Conservation (phyloP, 2,329 filamentous ascomycete species). For the Annulohypoxylon truncatum region DNA sequence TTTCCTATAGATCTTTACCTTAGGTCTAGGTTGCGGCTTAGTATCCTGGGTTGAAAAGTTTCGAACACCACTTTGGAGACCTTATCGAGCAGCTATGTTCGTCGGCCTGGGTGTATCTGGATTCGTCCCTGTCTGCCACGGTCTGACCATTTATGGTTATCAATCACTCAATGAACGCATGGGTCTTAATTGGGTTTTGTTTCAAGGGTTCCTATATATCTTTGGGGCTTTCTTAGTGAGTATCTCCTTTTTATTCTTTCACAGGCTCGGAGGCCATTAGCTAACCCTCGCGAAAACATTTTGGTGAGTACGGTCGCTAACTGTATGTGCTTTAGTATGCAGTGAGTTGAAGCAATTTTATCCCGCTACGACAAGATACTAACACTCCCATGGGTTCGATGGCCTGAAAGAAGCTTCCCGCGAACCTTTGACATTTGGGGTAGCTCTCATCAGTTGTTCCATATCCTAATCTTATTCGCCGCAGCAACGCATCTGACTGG, state of each 20-base stretch:
- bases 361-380: conserved; percentile 28
- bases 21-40: conserved; percentile 79
- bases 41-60: conserved; percentile 87
- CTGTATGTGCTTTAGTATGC: conserved; percentile 68
- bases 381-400: conserved; percentile 66
- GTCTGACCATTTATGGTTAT: conserved; percentile 74
- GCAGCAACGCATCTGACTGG: conserved; percentile 84
- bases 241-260: not conserved
- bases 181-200: conserved; percentile 81
- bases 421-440: conserved; percentile 91
- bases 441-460: conserved; percentile 96
- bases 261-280: too few species aligned
- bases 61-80: conserved; percentile 83
- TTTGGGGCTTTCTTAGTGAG: conserved; percentile 75
- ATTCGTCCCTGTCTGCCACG: conserved; percentile 85
- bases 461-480: conserved; percentile 86
- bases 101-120: conserved; percentile 87
- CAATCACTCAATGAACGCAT: conserved; percentile 76
- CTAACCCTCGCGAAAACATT: not conserved
- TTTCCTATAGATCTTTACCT: conserved; percentile 73
- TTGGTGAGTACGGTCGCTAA: conserved; percentile 6
- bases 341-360: conserved; percentile 57
- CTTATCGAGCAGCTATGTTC: conserved; percentile 90
- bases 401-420: conserved; percentile 84
- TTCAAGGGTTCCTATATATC: conserved; percentile 87